Conservation (phyloP, 148 eudicot genomes). For the Cornus suecica region DNA sequence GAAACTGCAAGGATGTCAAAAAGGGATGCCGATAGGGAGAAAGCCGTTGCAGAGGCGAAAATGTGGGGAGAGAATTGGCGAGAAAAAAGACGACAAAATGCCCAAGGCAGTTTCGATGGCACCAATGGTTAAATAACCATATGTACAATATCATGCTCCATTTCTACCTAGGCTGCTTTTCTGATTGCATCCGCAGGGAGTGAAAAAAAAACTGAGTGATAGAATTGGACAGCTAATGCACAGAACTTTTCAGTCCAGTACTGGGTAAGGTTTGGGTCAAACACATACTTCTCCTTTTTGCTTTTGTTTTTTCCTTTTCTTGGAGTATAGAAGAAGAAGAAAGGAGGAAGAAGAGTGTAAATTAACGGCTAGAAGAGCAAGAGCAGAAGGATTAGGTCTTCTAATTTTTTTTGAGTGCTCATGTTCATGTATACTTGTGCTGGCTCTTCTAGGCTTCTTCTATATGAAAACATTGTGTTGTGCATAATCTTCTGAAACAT, state of each 20-base stretch:
- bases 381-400: background rate
- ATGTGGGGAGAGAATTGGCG: constrained; percentile 85
- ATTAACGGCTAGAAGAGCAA: background rate
- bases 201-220: background rate
- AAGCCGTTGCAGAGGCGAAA: constrained; percentile 87
- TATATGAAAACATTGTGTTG: background rate
- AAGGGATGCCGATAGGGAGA: constrained; percentile 63
- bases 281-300: background rate
- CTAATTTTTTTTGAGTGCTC: background rate
- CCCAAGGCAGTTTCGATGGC: constrained; percentile 43
- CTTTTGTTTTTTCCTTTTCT: background rate
- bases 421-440: background rate
- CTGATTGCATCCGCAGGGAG: background rate
- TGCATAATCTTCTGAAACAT: background rate
- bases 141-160: background rate
- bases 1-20: constrained; percentile 58
- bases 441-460: background rate
- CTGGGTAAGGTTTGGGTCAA: constrained; percentile 8
- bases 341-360: background rate
- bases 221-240: constrained; percentile 14
- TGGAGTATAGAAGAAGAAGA: background rate
- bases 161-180: background rate
- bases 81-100: constrained; percentile 60
- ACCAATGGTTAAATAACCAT: constrained; percentile 24
- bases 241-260: background rate